phyloP scores from a whole-genome alignment of 768 basidiomycete species.

The Podaxis mareebaensis region DNA sequence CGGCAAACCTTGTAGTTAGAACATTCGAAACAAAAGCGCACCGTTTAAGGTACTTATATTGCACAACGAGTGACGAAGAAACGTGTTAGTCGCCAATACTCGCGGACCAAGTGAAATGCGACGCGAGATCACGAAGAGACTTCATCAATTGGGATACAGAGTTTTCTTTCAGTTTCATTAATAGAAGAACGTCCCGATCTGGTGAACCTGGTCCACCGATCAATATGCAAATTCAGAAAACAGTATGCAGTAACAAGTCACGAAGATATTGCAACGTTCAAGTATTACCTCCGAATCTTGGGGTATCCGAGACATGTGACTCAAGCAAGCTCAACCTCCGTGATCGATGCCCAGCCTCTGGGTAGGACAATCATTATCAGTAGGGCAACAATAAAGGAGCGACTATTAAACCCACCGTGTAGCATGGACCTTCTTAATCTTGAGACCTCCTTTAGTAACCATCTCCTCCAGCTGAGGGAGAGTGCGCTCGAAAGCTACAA shows the following conservation, averaged over 20 bases:
- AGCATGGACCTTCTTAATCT: conserved; percentile 38
- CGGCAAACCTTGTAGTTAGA: too few relatives aligned
- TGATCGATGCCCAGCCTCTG: conserved; percentile 40
- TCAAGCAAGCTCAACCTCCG: conserved; percentile 32
- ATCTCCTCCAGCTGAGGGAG: conserved; percentile 37
- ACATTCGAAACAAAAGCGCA: too few relatives aligned
- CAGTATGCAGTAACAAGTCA: not conserved
- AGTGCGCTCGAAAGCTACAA: conserved; percentile 37
- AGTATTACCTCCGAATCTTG: not conserved
- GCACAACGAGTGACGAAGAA: too few relatives aligned
- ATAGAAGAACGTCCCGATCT: too few relatives aligned
- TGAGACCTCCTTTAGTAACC: conserved; percentile 35
- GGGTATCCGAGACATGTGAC: not conserved
- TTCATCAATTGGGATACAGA: too few relatives aligned
- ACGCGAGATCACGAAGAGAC: too few relatives aligned
- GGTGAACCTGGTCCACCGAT: too few relatives aligned
- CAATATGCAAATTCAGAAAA: not conserved
- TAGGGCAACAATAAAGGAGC: not conserved
- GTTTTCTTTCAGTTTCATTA: too few relatives aligned
- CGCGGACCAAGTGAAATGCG: too few relatives aligned
- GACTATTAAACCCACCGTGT: conserved; percentile 29
- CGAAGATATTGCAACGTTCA: not conserved
- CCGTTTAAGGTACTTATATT: too few relatives aligned
- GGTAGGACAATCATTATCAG: not conserved
- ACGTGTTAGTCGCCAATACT: too few relatives aligned